Evolutionary conservation across 75 land plant genomes (phyloP), one percentile per base, ranked within the genome.

Genomic region (Isoetes taiwanensis): DNA sequence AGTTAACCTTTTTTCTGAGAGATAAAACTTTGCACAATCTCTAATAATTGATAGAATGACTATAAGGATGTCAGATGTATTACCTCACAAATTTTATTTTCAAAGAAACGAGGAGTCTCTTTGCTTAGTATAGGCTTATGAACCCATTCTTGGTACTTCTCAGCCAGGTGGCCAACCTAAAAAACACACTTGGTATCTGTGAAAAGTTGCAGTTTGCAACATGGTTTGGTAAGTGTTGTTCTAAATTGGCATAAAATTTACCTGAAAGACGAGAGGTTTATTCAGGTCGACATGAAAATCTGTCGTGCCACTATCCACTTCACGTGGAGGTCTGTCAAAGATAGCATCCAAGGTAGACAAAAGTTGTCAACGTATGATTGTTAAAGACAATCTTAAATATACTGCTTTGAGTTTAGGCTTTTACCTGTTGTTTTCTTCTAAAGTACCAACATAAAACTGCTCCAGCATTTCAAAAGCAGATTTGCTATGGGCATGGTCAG

Each of bases 91-190:
- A 81, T 70, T 43, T 86, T 74, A 56, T 62, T 86, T 28, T 38
- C 68, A 43, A 90, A 90, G 61, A 90, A 90, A 0, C 94, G 82
- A 30, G 97, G 97, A 23, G 81, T 78, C 66, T 90, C 85, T 69
- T 76, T 86, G 65, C 68, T 65, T 1, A 78, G 73, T 63, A 90
- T 86, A 52, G 97, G 85, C 43, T 86, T 84, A 52, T 90, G 95
- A 34, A 90, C 88, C 97, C 97, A 90, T 43, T 90, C 78, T 24
- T 90, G 72, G 63, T 90, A 90, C 30, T 34, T 60, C 41, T 87
- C 94, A 16, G 94, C 95, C 29, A 90, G 83, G 71, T 86, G 93
- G 40, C 96, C 96, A 48, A 90, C 96, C 95, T 87, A 58, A 24
- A 43, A 39, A 52, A 30, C 31, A 53, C 28, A 56, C 32, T 32